Evolutionary conservation across 768 basidiomycete species (phyloP), one percentile per base, ranked within the genome.

Genomic region (Boletales sp.): DNA sequence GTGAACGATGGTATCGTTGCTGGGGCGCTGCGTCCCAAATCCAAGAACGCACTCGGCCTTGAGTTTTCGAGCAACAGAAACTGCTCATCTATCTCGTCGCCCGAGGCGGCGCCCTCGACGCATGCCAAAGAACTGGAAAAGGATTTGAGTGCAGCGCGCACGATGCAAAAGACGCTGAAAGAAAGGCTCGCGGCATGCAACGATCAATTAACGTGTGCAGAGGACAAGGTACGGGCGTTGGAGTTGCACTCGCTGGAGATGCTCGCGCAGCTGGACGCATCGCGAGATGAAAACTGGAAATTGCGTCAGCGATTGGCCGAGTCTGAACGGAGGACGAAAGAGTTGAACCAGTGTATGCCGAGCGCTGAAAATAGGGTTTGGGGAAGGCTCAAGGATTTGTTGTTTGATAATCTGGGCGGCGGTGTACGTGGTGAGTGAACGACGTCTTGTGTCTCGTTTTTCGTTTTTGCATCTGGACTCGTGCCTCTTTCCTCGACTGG

Each of bases 361-460:
- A 49, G 30, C 50, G 34, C 39, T 9, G 67, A 66, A 24, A 56
- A 27, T 31, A 57, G 54, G 27, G 51, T 69, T 24, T 66, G 62
- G 65, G 63, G 54, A 40, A 60, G 48, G 48, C 45, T 66, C 51
- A 69, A 59, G 44, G 65, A 63, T 49, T 45, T 66, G 52, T 50
- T 67, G 17, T 63, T 62, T 53, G 62, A 69, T 42, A 62, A 60
- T 19, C 40, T 69, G 32, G 55, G 54, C 9, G 50, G 50, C 12
- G 45, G 52, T 41, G 14, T 51, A 29, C 61, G 52, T 11, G 54
- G 55, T 56, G 64, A 48, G 61, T 66, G 40, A 61, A 43, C 14
- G 41, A 43, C 4, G 41, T 27, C 38, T 31, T 30, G 24, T 7
- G 24, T 27, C 24, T 27, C n/a, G 24, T 45, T 19, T 30, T 45